A percentile compares a stretch with the other conserved stretches of the same genome.
These are phyloP conservation scores for Moesziomyces sp. DNA, from an alignment of 1,284 basidiomycete species.

Conservation along the genomic window DNA sequence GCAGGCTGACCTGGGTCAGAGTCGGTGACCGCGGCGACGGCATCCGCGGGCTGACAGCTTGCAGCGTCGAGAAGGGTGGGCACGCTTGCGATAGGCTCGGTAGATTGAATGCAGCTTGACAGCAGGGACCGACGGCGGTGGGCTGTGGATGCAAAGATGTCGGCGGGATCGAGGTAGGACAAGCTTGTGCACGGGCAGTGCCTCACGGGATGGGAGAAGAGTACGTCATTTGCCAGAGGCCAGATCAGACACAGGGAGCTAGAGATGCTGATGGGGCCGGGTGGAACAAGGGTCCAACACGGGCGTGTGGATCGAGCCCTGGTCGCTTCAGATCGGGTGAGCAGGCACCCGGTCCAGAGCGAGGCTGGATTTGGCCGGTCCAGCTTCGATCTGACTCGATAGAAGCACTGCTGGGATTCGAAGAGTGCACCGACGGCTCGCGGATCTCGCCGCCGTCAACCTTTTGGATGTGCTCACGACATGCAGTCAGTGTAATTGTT, in stretches of 20 bases:
- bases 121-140: slow-evolving; percentile 14
- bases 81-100: background rate
- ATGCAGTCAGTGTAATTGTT: too few relatives aligned
- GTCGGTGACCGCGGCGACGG: too few relatives aligned
- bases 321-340: slow-evolving; percentile 4
- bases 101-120: background rate
- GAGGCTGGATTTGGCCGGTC: slow-evolving; percentile 10
- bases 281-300: slow-evolving; percentile 31
- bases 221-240: slow-evolving; percentile 25
- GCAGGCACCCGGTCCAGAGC: background rate
- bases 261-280: background rate
- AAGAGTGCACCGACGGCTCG: too few relatives aligned
- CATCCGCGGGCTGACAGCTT: background rate
- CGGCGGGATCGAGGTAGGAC: background rate
- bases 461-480: background rate
- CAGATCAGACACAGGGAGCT: background rate
- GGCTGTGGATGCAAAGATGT: slow-evolving; percentile 1
- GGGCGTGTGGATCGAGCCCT: slow-evolving; percentile 24
- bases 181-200: background rate
- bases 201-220: background rate
- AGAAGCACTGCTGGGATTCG: too few relatives aligned
- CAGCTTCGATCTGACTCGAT: too few relatives aligned
- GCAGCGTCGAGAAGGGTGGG: background rate
- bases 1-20: too few relatives aligned
- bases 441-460: background rate